Base-by-base conservation (phyloP, 345 rosid species). In the Populus pruinosa region DNA sequence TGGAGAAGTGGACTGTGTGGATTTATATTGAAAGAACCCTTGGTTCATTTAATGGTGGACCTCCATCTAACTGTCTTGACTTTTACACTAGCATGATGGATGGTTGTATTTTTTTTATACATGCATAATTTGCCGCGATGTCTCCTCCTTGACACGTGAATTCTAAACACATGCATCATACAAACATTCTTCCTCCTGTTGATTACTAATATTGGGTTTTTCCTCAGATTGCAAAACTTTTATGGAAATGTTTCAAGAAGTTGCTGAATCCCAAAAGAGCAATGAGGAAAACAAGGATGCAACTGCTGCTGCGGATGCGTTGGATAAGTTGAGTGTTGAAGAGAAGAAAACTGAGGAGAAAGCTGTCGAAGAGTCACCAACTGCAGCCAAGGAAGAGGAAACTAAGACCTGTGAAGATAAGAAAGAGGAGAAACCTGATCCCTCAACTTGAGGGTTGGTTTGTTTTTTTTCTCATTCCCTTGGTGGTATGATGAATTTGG, bases 181-280 rank as follows among this genome's bases (percentile, higher is more conserved):
- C 27, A 3, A n/a, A 56, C 18, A 1, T 9, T 69, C 25, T 20
- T 43, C 56, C 25, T 47, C 35, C 6, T 70, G 20, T 78, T 47
- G 29, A 49, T 43, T 50, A 29, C 5, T 41, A 29, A 35, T 71
- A 23, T 64, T 70, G 33, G 23, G 23, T 33, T 74, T 14, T 41
- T 74, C 21, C 39, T 73, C 87, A 94, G 98, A 94, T 79, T 90
- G 97, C 87, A 94, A 91, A 84, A 84, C 82, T 29, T 94, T 94
- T 75, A 94, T 90, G 98, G 91, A 94, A 72, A 88, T 8, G 72
- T 77, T 93, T 79, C 87, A 88, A 84, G 95, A 93, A 81, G 88
- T 90, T 67, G 90, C 92, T 4, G 94, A 90, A 72, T 86, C 93
- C 21, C 93, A 88, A 78, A 83, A 82, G 55, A 41, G 59, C 11